Evolutionary conservation across 148 eudicot species (phyloP).

Genomic region (Chenopodium formosanum): DNA sequence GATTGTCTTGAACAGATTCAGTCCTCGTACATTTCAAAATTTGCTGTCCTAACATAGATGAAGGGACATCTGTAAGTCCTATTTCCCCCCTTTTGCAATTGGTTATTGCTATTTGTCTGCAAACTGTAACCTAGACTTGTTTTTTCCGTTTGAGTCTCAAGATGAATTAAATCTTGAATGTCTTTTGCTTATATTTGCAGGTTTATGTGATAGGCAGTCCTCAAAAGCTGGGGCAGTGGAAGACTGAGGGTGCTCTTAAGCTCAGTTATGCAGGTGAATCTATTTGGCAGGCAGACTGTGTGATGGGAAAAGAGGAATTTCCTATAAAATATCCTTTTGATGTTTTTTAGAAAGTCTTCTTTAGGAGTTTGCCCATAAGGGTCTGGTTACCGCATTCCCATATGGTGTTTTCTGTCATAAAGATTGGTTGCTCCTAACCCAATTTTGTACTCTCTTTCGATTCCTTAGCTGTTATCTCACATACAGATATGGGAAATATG

Average conservation of each 20-base stretch:
- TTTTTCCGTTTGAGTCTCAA: slow-evolving; percentile 6
- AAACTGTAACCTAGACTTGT: background rate
- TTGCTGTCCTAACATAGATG: slow-evolving; percentile 79
- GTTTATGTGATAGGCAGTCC: slow-evolving; percentile 82
- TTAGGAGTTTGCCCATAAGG: background rate
- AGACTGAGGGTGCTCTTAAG: slow-evolving; percentile 63
- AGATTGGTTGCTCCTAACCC: background rate
- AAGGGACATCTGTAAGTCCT: slow-evolving; percentile 69
- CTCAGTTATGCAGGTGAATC: slow-evolving; percentile 84
- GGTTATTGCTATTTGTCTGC: background rate
- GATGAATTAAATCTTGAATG: background rate
- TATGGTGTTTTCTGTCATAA: background rate
- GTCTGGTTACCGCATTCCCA: background rate
- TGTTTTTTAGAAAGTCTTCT: background rate
- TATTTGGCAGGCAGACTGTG: slow-evolving; percentile 74
- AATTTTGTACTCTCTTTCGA: background rate
- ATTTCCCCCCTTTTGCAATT: background rate
- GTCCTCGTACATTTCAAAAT: slow-evolving; percentile 75
- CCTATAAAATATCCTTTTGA: slow-evolving; percentile 90
- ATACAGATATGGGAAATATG: slow-evolving; percentile 75
- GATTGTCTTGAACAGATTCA: slow-evolving; percentile 55
- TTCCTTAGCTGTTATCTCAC: slow-evolving; percentile 63
- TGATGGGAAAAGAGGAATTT: slow-evolving; percentile 65
- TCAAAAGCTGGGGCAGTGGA: slow-evolving; percentile 77
- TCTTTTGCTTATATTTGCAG: slow-evolving; percentile 38